These are phyloP conservation scores for Crucibulum laeve DNA, from an alignment of 768 basidiomycete genomes.

Conservation along the genomic window DNA sequence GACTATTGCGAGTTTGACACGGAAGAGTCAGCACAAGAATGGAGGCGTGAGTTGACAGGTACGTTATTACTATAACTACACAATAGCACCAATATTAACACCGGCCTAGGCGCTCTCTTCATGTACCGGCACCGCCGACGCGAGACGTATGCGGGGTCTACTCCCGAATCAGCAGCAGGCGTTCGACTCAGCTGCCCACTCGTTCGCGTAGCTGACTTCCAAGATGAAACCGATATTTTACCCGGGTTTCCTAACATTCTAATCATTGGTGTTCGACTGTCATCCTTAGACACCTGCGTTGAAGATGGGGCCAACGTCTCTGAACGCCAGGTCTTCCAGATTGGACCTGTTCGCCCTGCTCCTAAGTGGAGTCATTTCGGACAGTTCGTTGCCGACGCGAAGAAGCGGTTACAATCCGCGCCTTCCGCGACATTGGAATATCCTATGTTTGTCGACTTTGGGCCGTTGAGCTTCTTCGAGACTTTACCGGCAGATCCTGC, in stretches of 20 bases:
- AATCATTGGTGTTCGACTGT: conserved; percentile 18
- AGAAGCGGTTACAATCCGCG: conserved; percentile 13
- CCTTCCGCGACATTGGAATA: conserved; percentile 9
- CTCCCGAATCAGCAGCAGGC: conserved; percentile 26
- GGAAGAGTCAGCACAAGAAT: conserved; percentile 44
- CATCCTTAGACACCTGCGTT: conserved; percentile 11
- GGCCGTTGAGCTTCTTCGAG: conserved; percentile 32
- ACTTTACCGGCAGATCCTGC: conserved; percentile 6
- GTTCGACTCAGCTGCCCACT: conserved; percentile 45
- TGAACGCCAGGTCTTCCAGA: conserved; percentile 22
- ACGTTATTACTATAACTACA: conserved; percentile 4
- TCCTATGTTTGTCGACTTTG: conserved; percentile 36
- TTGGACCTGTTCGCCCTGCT: conserved; percentile 20
- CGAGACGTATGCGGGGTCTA: conserved; percentile 22
- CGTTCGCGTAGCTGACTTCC: conserved; percentile 25
- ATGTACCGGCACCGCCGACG: conserved; percentile 38
- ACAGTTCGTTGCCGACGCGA: conserved; percentile 21
- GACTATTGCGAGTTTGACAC: conserved; percentile 52
- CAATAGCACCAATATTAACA: neutral
- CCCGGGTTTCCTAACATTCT: conserved; percentile 21
- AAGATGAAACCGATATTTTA: conserved; percentile 14
- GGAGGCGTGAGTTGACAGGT: conserved; percentile 46
- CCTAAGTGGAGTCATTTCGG: conserved; percentile 22
- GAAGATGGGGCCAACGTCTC: conserved; percentile 13
- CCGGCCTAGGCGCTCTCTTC: conserved; percentile 35